Conservation (phyloP, 2,329 filamentous ascomycete genomes). For the Ophiocordyceps unilateralis region DNA sequence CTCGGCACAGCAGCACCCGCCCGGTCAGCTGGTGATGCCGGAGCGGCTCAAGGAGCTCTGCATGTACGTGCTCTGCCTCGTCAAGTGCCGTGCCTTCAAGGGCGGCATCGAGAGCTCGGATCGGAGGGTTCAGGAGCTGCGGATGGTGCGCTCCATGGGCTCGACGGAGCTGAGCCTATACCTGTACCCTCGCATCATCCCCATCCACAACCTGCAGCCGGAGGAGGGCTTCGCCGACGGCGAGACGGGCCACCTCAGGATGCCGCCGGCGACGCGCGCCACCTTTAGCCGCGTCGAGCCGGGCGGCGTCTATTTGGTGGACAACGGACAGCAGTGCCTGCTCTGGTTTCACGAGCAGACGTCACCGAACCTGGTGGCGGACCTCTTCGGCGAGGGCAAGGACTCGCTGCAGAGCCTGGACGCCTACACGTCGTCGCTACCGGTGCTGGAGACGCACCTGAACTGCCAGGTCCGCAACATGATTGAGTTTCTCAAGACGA, state of each 20-base stretch:
- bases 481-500: conserved; percentile 64
- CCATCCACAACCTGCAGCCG: conserved; percentile 74
- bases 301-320: conserved; percentile 83
- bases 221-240: conserved; percentile 83
- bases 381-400: conserved; percentile 72
- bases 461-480: conserved; percentile 93
- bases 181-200: conserved; percentile 85
- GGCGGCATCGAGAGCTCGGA: conserved; percentile 82
- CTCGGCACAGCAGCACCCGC: conserved; percentile 70
- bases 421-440: conserved; percentile 62
- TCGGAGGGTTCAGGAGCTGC: conserved; percentile 76
- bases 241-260: conserved; percentile 68
- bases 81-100: conserved; percentile 89
- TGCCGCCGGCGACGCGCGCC: conserved; percentile 65
- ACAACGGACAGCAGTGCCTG: conserved; percentile 84
- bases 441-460: conserved; percentile 75
- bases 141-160: conserved; percentile 78
- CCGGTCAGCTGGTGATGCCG: conserved; percentile 83
- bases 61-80: conserved; percentile 83
- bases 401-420: conserved; percentile 57
- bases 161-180: conserved; percentile 75
- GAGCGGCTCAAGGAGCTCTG: conserved; percentile 92
- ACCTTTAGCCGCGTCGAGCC: conserved; percentile 81
- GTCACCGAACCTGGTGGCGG: conserved; percentile 75
- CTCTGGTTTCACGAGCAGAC: conserved; percentile 88